Conservation (phyloP, 192 early-diverging fungal genomes). For the Geranomyces michiganensis region DNA sequence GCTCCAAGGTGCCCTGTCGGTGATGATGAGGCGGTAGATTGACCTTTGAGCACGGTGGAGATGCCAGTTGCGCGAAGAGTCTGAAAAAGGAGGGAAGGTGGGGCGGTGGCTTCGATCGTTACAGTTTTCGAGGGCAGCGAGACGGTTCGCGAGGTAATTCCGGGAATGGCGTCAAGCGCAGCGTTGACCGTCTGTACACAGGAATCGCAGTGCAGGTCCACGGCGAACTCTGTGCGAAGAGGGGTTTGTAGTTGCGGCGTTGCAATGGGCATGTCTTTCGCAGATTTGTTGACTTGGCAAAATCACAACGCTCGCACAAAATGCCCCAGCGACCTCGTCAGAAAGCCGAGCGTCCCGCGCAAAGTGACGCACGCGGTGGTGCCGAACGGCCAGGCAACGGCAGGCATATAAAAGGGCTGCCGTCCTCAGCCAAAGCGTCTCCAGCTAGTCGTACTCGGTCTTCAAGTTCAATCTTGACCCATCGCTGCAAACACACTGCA, state of each 20-base stretch:
- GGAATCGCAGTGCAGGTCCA: slow-evolving; percentile 82
- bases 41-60: slow-evolving; percentile 76
- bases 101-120: slow-evolving; percentile 70
- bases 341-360: too few species aligned
- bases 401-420: too few species aligned
- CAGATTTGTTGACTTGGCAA: too few species aligned
- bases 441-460: too few species aligned
- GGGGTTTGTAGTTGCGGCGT: slow-evolving; percentile 22
- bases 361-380: too few species aligned
- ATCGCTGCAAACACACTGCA: too few species aligned
- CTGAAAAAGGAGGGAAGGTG: slow-evolving; percentile 66
- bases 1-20: slow-evolving; percentile 73
- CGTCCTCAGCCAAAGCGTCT: too few species aligned
- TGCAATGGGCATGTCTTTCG: too few species aligned
- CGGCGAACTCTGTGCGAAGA: slow-evolving; percentile 68
- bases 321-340: too few species aligned
- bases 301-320: too few species aligned
- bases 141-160: slow-evolving; percentile 67
- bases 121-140: slow-evolving; percentile 73
- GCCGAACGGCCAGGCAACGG: too few species aligned
- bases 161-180: slow-evolving; percentile 53
- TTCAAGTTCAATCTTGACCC: too few species aligned
- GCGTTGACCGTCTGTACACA: slow-evolving; percentile 72
- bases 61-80: slow-evolving; percentile 74
- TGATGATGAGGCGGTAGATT: slow-evolving; percentile 49